Evolutionary conservation across 352 stramenopile genomes (phyloP), one percentile per base, ranked within the genome.

Genomic region (Globisporangium iwayamae): DNA sequence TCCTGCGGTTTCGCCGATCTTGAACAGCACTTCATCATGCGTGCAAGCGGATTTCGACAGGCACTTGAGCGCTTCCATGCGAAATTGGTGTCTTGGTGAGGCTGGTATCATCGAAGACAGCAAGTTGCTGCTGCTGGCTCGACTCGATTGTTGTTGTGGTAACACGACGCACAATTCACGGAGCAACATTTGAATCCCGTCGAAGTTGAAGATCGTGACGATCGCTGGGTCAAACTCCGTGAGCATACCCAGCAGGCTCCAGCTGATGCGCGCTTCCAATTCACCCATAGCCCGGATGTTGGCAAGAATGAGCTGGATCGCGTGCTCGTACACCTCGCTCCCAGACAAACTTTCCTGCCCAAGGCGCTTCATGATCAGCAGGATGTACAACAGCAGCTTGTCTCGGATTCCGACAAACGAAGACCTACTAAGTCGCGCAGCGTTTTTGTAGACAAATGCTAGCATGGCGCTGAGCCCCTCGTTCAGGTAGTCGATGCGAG

Each of bases 1-100:
- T 8, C 67, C 73, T 9, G 71, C 47, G 8, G 72, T 72, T 38
- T 80, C 75, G 7, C 78, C 77, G 63, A 90, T 78, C 67, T 89
- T 89, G n/a, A 83, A 46, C 18, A 91, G 62, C 7, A 91, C 80
- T 56, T 91, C 82, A 43, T 91, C 80, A 20, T 89, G 80, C 4
- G 68, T 79, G 6, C 66, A 59, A 30, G 71, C 68, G 10, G 78
- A 68, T 34, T 83, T 86, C 2, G 80, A 87, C 0, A 91, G 60
- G 55, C 82, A 91, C 50, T 90, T 89, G 45, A 91, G 72, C n/a
- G 76, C 75, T 41, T 90, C 82, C 28, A 82, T 73, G 72, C 63
- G 46, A 14, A 62, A 68, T 13, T 46, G 38, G 36, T 79, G 84
- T 3, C 34, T 38, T 3, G 39, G 38, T 30, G 66, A 53, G 13